These are phyloP conservation scores for Silene conica DNA, from an alignment of 148 eudicot species.

Conservation along the genomic window DNA sequence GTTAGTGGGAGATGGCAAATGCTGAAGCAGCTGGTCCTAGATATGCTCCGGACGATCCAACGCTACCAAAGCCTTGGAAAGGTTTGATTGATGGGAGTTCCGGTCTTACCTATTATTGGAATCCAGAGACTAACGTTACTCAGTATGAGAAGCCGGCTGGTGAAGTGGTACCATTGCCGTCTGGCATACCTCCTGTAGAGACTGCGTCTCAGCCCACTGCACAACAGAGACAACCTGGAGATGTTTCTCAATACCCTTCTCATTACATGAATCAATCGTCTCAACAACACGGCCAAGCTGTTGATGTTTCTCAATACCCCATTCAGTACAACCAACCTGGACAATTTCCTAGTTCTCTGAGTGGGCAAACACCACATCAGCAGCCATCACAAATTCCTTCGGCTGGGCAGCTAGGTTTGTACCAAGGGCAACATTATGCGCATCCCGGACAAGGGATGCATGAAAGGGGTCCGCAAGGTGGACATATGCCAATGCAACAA, in stretches of 20 bases:
- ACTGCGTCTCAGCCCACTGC: conserved; percentile 43
- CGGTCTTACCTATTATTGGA: conserved; percentile 81
- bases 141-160: conserved; percentile 84
- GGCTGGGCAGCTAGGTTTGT: conserved; percentile 49
- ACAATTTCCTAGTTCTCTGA: conserved; percentile 6
- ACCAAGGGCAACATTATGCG: conserved; percentile 29
- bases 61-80: conserved; percentile 90
- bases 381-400: conserved; percentile 30
- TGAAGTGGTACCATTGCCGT: conserved; percentile 43
- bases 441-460: conserved; percentile 33
- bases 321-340: conserved; percentile 30
- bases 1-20: conserved; percentile 49
- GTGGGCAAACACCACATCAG: conserved; percentile 21
- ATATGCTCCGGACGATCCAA: conserved; percentile 94
- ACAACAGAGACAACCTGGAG: conserved; percentile 35
- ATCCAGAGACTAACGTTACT: conserved; percentile 82
- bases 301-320: conserved; percentile 43
- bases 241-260: conserved; percentile 38
- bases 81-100: conserved; percentile 89
- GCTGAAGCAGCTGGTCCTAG: conserved; percentile 85
- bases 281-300: conserved; percentile 40
- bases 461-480: conserved; percentile 38
- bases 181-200: conserved; percentile 46
- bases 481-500: conserved; percentile 40
- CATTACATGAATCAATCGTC: conserved; percentile 27